Evolutionary conservation across 352 stramenopile genomes (phyloP).

Genomic region (Phytophthora chlamydospora): DNA sequence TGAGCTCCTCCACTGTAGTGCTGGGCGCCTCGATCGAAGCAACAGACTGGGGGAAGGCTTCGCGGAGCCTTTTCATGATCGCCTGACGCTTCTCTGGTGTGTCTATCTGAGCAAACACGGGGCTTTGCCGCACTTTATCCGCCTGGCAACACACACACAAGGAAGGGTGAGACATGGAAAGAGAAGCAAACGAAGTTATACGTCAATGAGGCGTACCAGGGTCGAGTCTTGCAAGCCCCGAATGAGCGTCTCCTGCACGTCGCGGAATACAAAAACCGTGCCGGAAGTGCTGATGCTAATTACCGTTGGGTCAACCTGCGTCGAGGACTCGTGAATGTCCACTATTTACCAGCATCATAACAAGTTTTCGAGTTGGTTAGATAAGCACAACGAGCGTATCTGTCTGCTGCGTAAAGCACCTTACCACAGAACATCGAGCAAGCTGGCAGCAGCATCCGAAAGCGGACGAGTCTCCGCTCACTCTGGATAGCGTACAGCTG

Average conservation of each 20-base stretch:
- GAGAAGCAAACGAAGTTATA: neutral
- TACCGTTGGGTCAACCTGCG: slow-evolving; percentile 47
- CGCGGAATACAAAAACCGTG: slow-evolving; percentile 64
- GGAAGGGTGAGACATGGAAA: neutral
- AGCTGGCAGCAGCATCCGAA: slow-evolving; percentile 67
- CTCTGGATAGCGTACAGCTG: slow-evolving; percentile 59
- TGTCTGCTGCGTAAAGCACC: slow-evolving; percentile 4
- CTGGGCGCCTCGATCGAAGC: neutral
- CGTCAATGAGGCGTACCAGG: slow-evolving; percentile 42
- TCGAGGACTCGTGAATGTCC: slow-evolving; percentile 39
- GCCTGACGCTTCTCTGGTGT: slow-evolving; percentile 48
- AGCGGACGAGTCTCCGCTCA: slow-evolving; percentile 50
- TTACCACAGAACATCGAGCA: slow-evolving; percentile 75
- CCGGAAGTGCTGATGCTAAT: slow-evolving; percentile 73
- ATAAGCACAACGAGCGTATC: no score
- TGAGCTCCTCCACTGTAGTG: slow-evolving; percentile 35
- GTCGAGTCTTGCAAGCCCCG: slow-evolving; percentile 46
- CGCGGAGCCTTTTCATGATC: slow-evolving; percentile 44
- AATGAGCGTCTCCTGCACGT: slow-evolving; percentile 48
- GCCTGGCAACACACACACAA: slow-evolving; percentile 23
- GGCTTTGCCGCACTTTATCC: slow-evolving; percentile 45
- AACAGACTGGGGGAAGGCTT: slow-evolving; percentile 21
- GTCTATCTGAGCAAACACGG: slow-evolving; percentile 42
- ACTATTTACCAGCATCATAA: slow-evolving; percentile 22
- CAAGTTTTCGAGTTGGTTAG: neutral